Percentiles rank a stretch among this genome's conserved stretches.
Conservation (phyloP, 495 filamentous ascomycete species). For the Podospora tetraspora region DNA sequence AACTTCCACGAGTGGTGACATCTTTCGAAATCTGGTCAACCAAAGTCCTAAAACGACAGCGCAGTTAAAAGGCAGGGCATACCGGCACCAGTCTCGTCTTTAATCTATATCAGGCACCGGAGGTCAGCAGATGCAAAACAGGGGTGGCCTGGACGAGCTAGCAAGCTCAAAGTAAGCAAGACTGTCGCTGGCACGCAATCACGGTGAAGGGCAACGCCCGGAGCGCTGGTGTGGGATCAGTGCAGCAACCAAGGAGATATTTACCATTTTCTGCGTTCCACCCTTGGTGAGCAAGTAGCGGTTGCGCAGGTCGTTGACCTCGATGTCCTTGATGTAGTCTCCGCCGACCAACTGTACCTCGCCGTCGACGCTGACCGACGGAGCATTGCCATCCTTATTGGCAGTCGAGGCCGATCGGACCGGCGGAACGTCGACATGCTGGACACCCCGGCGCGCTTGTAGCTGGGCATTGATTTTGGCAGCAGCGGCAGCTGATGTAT, state of each 20-base stretch:
- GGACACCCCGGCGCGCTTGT: constrained; percentile 86
- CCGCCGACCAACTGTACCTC: constrained; percentile 93
- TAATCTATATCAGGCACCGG: constrained; percentile 93
- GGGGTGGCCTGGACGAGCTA: constrained; percentile 64
- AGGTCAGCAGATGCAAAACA: constrained; percentile 98
- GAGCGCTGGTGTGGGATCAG: constrained; percentile 68
- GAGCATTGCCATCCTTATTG: constrained; percentile 26
- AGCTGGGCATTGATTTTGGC: constrained; percentile 91
- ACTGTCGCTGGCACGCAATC: constrained; percentile 54
- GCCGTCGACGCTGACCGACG: constrained; percentile 54
- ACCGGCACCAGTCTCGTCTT: constrained; percentile 99
- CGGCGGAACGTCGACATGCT: constrained; percentile 90
- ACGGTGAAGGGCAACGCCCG: constrained; percentile 27
- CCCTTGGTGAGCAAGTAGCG: constrained; percentile 97
- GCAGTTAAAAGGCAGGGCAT: constrained; percentile 57
- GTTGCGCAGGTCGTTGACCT: constrained; percentile 96
- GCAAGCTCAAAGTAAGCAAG: constrained; percentile 80
- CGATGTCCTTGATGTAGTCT: constrained; percentile 96
- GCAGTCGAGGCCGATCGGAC: constrained; percentile 52
- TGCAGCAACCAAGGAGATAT: constrained; percentile 62
- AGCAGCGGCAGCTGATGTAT: constrained; percentile 69
- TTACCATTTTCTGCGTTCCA: constrained; percentile 99
- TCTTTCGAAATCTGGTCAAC: constrained; percentile 67
- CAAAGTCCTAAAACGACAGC: constrained; percentile 48
- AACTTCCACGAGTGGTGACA: constrained; percentile 96